Conservation (phyloP, 768 basidiomycete genomes). For the Porpolomopsis calyptriformis region DNA sequence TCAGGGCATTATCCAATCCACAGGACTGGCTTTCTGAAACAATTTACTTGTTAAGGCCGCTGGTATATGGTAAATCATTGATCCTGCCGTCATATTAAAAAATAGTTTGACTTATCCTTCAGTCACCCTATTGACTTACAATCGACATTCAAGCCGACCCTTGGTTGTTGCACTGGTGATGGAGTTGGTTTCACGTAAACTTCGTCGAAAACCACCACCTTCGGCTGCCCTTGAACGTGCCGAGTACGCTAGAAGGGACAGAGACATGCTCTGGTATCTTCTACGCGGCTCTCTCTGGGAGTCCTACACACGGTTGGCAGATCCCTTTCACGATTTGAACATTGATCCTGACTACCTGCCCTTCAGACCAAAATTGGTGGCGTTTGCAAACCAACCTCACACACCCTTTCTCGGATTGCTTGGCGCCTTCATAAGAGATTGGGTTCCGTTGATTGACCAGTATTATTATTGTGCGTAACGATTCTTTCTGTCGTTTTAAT, state of each 20-base stretch:
- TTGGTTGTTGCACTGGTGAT: slow-evolving; percentile 54
- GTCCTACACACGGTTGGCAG: slow-evolving; percentile 54
- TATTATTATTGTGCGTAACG: slow-evolving; percentile 76
- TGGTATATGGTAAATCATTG: slow-evolving; percentile 55
- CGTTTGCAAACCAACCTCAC: slow-evolving; percentile 42
- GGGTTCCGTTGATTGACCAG: slow-evolving; percentile 82
- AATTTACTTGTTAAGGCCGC: slow-evolving; percentile 61
- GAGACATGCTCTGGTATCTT: slow-evolving; percentile 75
- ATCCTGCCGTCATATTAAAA: slow-evolving; percentile 4
- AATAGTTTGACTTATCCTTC: slow-evolving; percentile 9
- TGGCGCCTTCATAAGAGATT: slow-evolving; percentile 64
- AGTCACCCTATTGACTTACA: slow-evolving; percentile 35
- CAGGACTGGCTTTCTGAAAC: slow-evolving; percentile 69
- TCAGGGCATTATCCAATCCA: slow-evolving; percentile 48
- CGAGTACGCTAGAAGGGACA: slow-evolving; percentile 77
- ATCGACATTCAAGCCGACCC: slow-evolving; percentile 48
- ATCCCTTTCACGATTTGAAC: slow-evolving; percentile 5
- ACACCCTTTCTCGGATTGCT: slow-evolving; percentile 60
- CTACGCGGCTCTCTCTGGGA: slow-evolving; percentile 82
- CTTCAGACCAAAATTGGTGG: slow-evolving; percentile 65
- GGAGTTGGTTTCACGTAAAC: slow-evolving; percentile 63
- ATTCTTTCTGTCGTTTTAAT: slow-evolving; percentile 1
- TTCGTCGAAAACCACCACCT: slow-evolving; percentile 56
- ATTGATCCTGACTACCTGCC: slow-evolving; percentile 4
- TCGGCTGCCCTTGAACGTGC: slow-evolving; percentile 56